A percentile compares a stretch with the other conserved stretches of the same genome.
Conservation (phyloP, 2,329 filamentous ascomycete species). For the Calonectria leucothoes region DNA sequence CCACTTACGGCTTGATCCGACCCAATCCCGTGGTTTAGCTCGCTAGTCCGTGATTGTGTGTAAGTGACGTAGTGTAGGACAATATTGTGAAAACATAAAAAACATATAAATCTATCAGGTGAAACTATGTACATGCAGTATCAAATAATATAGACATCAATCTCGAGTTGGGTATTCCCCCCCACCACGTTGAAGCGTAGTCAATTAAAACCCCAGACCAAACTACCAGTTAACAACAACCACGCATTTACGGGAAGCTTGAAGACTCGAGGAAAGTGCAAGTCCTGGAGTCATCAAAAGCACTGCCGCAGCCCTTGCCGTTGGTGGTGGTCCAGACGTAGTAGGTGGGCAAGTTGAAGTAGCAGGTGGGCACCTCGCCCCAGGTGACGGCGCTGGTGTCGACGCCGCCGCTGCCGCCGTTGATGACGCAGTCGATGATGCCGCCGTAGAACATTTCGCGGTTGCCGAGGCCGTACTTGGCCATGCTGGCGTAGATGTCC, state of each 20-base stretch:
- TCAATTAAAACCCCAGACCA: background rate
- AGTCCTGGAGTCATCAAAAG: background rate
- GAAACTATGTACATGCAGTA: background rate
- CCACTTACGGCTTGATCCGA: no score
- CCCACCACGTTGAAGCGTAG: background rate
- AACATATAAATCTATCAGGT: background rate
- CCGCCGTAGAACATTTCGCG: background rate
- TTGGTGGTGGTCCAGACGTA: background rate
- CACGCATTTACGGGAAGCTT: background rate
- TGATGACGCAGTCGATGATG: background rate
- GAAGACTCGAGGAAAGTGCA: background rate
- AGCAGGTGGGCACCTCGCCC: background rate
- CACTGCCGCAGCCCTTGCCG: background rate
- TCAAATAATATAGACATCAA: background rate
- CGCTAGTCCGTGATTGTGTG: no score
- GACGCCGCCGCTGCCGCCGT: background rate
- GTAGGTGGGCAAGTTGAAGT: background rate
- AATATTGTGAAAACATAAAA: no score
- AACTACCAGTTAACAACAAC: background rate
- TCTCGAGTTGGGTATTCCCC: no score
- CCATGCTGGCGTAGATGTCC: background rate
- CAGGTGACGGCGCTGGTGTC: background rate
- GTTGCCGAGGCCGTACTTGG: background rate
- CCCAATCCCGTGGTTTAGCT: no score
- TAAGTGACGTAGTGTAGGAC: no score